Evolutionary conservation across 495 filamentous ascomycete species (phyloP), one percentile per base, ranked within the genome.

Genomic region (Hyaloscypha variabilis): DNA sequence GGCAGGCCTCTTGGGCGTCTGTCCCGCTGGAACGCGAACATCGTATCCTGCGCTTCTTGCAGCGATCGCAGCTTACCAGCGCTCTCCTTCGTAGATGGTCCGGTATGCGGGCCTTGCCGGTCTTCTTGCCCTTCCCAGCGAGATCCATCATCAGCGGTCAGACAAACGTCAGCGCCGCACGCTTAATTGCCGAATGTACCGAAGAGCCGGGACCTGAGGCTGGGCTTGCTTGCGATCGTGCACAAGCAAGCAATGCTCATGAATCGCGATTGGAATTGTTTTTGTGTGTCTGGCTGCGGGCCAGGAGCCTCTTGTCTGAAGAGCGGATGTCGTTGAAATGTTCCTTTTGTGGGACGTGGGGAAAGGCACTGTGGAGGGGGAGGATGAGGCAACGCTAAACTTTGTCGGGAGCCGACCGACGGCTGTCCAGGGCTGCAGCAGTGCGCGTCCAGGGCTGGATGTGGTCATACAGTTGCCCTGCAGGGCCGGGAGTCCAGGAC

Each of bases 11-110:
- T n/a, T 71, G 70, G 46, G 65, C 60, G 19, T 69, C 63, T n/a
- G 68, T 59, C 25, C n/a, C 69, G 42, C 24, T 62, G 6, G 63
- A 56, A n/a, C 74, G 76, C 31, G 76, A 72, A 61, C 80, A 82
- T 57, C 78, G 77, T 34, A 74, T 74, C 31, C 76, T 66, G 30
- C 76, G 64, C 60, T 75, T 76, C 61, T 77, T 77, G 60, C 76
- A 78, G 17, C 71, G 70, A 60, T 78, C 76, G 42, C 76, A 78
- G 49, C 75, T 77, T 23, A 77, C 71, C 28, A 75, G 69, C 8
- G 76, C 73, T 46, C 76, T 67, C 49, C 74, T 67, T 30, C 76
- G 67, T 29, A 73, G 69, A 56, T 73, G 70, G 46, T 71, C 73
- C 1, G 76, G 76, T 53, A 77, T 73, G 6, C 79, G 77, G 2